Evolutionary conservation across 352 stramenopile species (phyloP).

Genomic region (Detonula confervacea): DNA sequence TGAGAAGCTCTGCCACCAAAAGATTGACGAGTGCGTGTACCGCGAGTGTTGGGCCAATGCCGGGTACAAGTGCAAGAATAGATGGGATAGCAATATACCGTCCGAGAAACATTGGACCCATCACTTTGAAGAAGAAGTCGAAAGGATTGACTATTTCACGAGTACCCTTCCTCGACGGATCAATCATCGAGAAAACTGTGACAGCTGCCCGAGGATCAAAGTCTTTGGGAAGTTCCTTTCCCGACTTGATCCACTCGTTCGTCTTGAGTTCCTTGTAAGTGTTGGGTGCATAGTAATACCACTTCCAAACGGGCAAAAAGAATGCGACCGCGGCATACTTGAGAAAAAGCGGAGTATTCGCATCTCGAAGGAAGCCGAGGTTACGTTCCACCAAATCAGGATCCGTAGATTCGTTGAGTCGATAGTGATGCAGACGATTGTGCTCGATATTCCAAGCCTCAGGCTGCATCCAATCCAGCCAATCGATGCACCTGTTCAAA

Average conservation of each 20-base stretch:
- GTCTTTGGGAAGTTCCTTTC: constrained; percentile 37
- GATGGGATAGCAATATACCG: constrained; percentile 67
- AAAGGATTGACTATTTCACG: constrained; percentile 46
- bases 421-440: constrained; percentile 81
- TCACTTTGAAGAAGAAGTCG: constrained; percentile 61
- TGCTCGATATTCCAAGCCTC: constrained; percentile 84
- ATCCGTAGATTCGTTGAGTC: constrained; percentile 68
- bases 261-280: constrained; percentile 80
- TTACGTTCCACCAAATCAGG: constrained; percentile 81
- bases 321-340: constrained; percentile 68
- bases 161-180: constrained; percentile 25
- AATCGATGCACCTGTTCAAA: constrained; percentile 62
- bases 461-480: constrained; percentile 84
- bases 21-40: constrained; percentile 71
- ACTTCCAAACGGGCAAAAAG: constrained; percentile 73
- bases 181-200: constrained; percentile 49
- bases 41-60: constrained; percentile 48
- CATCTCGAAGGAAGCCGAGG: constrained; percentile 51
- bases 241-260: constrained; percentile 36
- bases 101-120: constrained; percentile 68
- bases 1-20: constrained; percentile 75
- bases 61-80: constrained; percentile 50
- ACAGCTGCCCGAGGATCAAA: constrained; percentile 45
- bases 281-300: constrained; percentile 81
- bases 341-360: constrained; percentile 38